A percentile compares a stretch with the other conserved stretches of the same genome.
Conservation (phyloP, 768 basidiomycete genomes). For the Panellus pusillus region DNA sequence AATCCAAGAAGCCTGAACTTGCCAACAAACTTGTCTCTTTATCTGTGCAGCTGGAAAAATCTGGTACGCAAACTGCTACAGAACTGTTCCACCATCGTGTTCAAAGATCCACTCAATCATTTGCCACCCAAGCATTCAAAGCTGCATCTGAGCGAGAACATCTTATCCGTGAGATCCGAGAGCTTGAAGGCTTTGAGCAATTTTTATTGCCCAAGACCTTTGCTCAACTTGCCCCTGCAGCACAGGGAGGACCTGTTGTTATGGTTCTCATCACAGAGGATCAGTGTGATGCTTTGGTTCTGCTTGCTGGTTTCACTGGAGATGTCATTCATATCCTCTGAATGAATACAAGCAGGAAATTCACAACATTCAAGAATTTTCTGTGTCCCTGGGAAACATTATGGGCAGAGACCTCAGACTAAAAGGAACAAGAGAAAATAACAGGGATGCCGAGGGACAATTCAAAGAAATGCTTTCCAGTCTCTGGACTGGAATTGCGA, state of each 20-base stretch:
- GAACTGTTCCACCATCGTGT: background rate
- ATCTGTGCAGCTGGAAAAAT: background rate
- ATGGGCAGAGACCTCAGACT: background rate
- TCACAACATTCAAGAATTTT: background rate
- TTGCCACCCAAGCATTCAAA: background rate
- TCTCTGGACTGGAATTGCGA: background rate
- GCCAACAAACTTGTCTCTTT: too few relatives aligned
- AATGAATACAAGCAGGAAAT: background rate
- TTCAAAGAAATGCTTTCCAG: background rate
- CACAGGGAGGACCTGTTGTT: slow-evolving; percentile 39
- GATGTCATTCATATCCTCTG: background rate
- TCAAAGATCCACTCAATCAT: background rate
- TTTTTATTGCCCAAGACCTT: too few relatives aligned
- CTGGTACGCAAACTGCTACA: background rate
- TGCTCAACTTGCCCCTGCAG: too few relatives aligned
- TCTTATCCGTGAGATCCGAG: background rate
- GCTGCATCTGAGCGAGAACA: background rate
- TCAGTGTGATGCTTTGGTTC: background rate
- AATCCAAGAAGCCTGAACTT: background rate
- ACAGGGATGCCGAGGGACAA: background rate
- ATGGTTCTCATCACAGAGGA: slow-evolving; percentile 14
- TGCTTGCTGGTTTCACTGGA: background rate
- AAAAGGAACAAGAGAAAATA: background rate
- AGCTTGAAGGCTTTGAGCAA: slow-evolving; percentile 27
- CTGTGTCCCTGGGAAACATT: background rate